Percentiles rank a stretch among this genome's conserved stretches.
These are phyloP conservation scores for Copromyces sp. DNA, from an alignment of 495 filamentous ascomycete species.

Conservation along the genomic window DNA sequence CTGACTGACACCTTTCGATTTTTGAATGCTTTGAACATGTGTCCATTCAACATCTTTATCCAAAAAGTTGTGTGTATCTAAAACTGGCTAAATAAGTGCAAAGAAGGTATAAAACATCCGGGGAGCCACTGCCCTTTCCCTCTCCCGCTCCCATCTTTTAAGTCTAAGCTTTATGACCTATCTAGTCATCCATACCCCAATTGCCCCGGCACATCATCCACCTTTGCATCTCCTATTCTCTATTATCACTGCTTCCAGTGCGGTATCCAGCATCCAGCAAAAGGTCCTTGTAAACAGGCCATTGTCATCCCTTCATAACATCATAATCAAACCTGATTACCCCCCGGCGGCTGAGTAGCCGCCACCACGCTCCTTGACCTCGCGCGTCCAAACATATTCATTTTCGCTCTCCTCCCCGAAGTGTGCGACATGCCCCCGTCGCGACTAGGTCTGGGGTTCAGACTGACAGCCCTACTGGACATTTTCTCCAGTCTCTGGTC, in stretches of 20 bases:
- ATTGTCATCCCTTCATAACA: neutral
- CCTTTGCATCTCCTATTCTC: neutral
- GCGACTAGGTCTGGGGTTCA: neutral
- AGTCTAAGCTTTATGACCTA: neutral
- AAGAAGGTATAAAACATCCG: neutral
- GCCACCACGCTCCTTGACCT: neutral
- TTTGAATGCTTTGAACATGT: too few relatives aligned
- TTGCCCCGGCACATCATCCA: too few relatives aligned
- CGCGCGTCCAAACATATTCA: neutral
- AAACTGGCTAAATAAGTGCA: neutral
- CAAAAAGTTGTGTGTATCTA: neutral
- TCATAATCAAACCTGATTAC: neutral
- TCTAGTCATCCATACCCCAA: too few relatives aligned
- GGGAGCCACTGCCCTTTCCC: too few relatives aligned
- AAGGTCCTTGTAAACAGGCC: neutral
- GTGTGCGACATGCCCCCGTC: neutral
- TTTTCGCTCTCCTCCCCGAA: neutral
- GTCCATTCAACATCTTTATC: neutral
- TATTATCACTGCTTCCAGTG: neutral
- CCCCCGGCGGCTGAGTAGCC: neutral
- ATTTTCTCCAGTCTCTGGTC: conserved; percentile 11
- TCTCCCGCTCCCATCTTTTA: neutral
- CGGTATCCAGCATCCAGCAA: neutral
- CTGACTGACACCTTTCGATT: neutral
- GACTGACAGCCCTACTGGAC: conserved; percentile 2